These are phyloP conservation scores for Anisodus tanguticus DNA, from an alignment of 257 asterid genomes.

Conservation along the genomic window DNA sequence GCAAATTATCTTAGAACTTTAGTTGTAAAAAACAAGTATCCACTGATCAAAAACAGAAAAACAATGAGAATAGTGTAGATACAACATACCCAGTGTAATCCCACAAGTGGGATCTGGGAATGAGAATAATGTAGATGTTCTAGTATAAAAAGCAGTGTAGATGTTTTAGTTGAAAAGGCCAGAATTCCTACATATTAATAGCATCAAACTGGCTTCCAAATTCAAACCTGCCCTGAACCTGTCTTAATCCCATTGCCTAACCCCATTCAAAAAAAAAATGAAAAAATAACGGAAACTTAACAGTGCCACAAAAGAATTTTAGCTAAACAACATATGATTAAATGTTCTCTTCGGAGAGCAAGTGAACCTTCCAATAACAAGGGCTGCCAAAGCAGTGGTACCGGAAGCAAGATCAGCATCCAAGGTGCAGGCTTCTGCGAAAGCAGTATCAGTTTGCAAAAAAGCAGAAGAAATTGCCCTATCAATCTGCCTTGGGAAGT, in stretches of 20 bases:
- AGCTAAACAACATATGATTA: background rate
- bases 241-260: background rate
- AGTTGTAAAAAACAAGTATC: background rate
- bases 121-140: background rate
- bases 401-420: slow-evolving; percentile 95
- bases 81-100: too few species aligned
- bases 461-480: slow-evolving; percentile 79
- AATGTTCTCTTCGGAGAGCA: slow-evolving; percentile 22
- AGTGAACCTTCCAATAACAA: slow-evolving; percentile 78
- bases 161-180: background rate
- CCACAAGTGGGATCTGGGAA: background rate
- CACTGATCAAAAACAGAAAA: background rate
- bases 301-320: slow-evolving; percentile 5
- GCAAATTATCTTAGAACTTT: background rate
- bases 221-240: background rate
- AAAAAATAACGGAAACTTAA: background rate
- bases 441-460: slow-evolving; percentile 82
- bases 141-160: background rate
- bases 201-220: background rate
- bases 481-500: slow-evolving; percentile 75
- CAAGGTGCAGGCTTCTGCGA: slow-evolving; percentile 83
- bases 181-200: background rate
- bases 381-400: slow-evolving; percentile 94
- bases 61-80: background rate
- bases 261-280: background rate